Base-by-base conservation (phyloP, 768 basidiomycete genomes). In the Boletus vinaceobasis region DNA sequence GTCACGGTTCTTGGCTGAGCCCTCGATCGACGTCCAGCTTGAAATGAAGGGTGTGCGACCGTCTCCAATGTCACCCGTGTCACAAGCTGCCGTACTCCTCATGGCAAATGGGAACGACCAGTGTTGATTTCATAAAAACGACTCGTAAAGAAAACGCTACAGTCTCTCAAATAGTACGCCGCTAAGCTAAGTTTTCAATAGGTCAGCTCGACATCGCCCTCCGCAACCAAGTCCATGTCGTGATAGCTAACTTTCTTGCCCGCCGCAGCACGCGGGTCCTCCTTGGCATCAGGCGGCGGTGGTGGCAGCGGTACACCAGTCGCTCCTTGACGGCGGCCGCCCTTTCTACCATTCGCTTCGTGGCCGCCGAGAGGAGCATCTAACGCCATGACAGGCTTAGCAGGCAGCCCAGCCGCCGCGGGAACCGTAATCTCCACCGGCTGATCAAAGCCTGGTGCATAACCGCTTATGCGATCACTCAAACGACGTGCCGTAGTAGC, bases 151-250 rank as follows among this genome's bases (percentile, higher is more conserved):
- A 65, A 53, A 64, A 53, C 13, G 50, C 11, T 56, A 60, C 60
- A 63, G 26, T 51, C 56, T 54, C 65, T 55, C 59, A 48, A 69
- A 59, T 67, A 71, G 60, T 58, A 43, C 29, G 56, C 45, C 57
- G 50, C 44, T 66, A 70, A 46, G 48, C 49, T 69, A 67, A 58
- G 59, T n/a, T 55, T 50, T 73, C 57, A 74, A 52, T 74, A 74
- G 31, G 72, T 71, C 64, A 85, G 68, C 66, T 85, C 84, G 64
- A 83, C 81, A 70, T 83, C 86, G 37, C 81, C 87, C 78, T 90
- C 90, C 29, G 92, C 90, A 60, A 93, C 90, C 69, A 89, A 76
- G 75, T 98, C 95, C 86, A 97, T 90, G 73, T 98, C 95, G 68
- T 93, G 87, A 67, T 98, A 98, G 74, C 90, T 93, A 52, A 98